Evolutionary conservation across 805 yeast genomes (phyloP), one percentile per base, ranked within the genome.

Genomic region (Kodamaea fukazawae): DNA sequence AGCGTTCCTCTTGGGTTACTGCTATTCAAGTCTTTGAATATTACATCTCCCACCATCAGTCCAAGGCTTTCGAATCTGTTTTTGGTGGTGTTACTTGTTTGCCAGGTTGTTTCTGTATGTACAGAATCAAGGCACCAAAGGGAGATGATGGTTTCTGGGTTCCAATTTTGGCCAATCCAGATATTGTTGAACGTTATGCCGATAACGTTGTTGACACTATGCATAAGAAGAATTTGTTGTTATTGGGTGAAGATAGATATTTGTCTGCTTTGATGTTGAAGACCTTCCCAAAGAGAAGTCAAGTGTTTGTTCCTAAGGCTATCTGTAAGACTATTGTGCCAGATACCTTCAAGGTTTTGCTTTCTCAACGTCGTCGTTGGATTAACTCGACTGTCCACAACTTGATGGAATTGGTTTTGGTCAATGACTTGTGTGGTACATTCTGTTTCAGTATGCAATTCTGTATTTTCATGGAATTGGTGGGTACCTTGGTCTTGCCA

Each of bases 351-450:
- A 73, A 65, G 47, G 93, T 89, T 34, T 70, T 89, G 47, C 69
- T 89, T 34, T 89, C 96, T 1, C 97, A 89, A 60, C 83, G 97
- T 60, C 86, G 97, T 67, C 85, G 97, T 60, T 89, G 97, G 97
- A 89, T 89, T 52, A 89, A 89, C 61, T 89, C 96, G 4, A 90
- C 97, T 0, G 90, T 89, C 27, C 97, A 89, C 63, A 89, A 89
- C 56, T 75, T 89, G 61, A 76, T 90, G 80, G 97, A 89, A 61
- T 76, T 89, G 54, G 86, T 83, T 3, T 65, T 86, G 46, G 90
- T 89, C 14, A 79, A 80, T 38, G 96, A 89, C 59, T 71, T 90
- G 48, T 89, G 97, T 73, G 97, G 97, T 50, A 87, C 95, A 0
- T 89, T 89, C 58, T 88, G 96, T 52, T 86, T 90, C 52, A 88